Base-by-base conservation (phyloP, 768 basidiomycete genomes). In the Chalciporus pseudorubinellus region DNA sequence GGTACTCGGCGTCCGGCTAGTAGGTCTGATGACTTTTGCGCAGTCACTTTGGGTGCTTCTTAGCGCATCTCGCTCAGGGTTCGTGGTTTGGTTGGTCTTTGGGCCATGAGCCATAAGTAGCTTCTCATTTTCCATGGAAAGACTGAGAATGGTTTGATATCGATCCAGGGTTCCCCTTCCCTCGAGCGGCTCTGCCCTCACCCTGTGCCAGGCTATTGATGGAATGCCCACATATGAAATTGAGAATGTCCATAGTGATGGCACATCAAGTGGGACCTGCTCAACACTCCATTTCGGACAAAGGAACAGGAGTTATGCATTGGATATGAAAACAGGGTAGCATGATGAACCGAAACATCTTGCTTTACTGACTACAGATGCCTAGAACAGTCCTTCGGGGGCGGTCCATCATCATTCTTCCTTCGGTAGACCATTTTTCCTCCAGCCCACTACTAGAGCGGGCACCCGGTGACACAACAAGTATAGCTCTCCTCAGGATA, bases 391-490 rank as follows among this genome's bases (percentile, higher is more conserved):
- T 64, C 67, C 68, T 60, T 66, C 53, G 52, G 55, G 52, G 59
- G 55, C 53, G 50, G 59, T 64, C 62, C 59, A 57, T 59, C 53
- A 58, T 53, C 59, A 61, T 51, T 51, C 40, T 54, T 59, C 52
- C 51, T 51, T 60, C 44, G 54, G 45, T 50, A 56, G 47, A 50
- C 66, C 54, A 26, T 53, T 55, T 70, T 48, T 26, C 31, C 58
- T 65, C 69, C 69, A 55, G 63, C 63, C 67, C 67, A 50, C 66
- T 66, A 36, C 61, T 61, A 49, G 66, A 61, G 64, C 48, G 58
- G 64, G 64, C 59, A 64, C 68, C 66, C 66, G 51, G 22, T 28
- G 28, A 47, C 53, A 36, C 34, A 31, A 14, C 34, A 56, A 54
- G 56, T 52, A 59, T 46, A 51, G 52, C 50, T 61, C 59, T 48